Conservation (phyloP, 2,329 filamentous ascomycete genomes). For the Moelleriella libera region DNA sequence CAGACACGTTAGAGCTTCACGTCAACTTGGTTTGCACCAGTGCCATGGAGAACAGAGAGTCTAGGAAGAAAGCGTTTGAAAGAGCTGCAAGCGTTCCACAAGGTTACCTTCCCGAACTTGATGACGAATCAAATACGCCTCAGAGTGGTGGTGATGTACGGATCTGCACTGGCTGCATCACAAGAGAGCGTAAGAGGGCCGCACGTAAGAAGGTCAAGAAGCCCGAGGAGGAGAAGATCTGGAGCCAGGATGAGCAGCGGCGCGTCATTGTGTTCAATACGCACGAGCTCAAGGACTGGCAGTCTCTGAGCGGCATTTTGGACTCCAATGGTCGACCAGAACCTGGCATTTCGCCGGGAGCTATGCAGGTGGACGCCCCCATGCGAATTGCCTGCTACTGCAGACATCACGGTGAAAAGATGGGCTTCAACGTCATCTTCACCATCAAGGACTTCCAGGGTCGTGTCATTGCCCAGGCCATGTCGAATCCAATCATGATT, state of each 20-base stretch:
- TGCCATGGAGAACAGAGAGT: slow-evolving; percentile 63
- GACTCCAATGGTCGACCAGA: slow-evolving; percentile 27
- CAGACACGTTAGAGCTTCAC: slow-evolving; percentile 66
- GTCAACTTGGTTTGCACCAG: slow-evolving; percentile 83
- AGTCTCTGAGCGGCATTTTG: slow-evolving; percentile 40
- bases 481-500: slow-evolving; percentile 85
- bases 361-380: slow-evolving; percentile 68
- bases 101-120: slow-evolving; percentile 19
- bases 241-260: slow-evolving; percentile 65
- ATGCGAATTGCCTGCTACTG: slow-evolving; percentile 98
- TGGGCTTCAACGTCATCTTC: slow-evolving; percentile 86
- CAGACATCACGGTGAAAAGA: slow-evolving; percentile 85
- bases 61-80: slow-evolving; percentile 53
- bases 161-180: slow-evolving; percentile 86
- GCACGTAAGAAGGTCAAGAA: slow-evolving; percentile 89
- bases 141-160: slow-evolving; percentile 86
- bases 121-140: slow-evolving; percentile 55
- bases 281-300: slow-evolving; percentile 74
- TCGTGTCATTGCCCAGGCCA: slow-evolving; percentile 66
- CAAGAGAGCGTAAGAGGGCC: slow-evolving; percentile 78
- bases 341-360: slow-evolving; percentile 36
- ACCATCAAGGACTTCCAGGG: slow-evolving; percentile 75
- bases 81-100: slow-evolving; percentile 29
- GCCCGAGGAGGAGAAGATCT: slow-evolving; percentile 80
- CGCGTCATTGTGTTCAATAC: slow-evolving; percentile 88